Percentiles rank a stretch among this genome's conserved stretches.
Evolutionary conservation across 1,284 basidiomycete species (phyloP).

Genomic region (Earliella scabrosa): DNA sequence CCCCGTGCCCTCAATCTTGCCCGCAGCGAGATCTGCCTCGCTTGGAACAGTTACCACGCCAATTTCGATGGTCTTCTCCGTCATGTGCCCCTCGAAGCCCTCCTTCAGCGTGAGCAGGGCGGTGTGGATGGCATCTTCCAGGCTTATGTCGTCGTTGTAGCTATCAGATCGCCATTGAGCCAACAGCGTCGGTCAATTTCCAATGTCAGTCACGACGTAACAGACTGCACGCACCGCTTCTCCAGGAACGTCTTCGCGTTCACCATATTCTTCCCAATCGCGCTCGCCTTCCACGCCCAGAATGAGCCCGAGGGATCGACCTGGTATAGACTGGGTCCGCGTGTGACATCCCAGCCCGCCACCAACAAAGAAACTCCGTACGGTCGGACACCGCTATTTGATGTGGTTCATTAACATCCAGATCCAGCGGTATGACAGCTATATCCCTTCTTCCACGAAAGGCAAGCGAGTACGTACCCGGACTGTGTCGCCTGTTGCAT

Average conservation of each 20-base stretch:
- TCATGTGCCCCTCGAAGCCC: constrained; percentile 99
- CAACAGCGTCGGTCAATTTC: constrained; percentile 1
- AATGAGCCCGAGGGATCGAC: constrained; percentile 99
- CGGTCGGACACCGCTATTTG: constrained; percentile 89
- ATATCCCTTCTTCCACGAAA: constrained; percentile 6
- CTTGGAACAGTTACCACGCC: constrained; percentile 93
- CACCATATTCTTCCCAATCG: constrained; percentile 99
- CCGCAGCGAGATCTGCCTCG: constrained; percentile 73
- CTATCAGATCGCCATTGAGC: constrained; percentile 47
- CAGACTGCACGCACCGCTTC: constrained; percentile 73
- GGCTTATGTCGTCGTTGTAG: constrained; percentile 98
- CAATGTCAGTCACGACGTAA: neutral
- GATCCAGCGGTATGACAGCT: neutral
- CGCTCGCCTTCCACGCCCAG: constrained; percentile 99
- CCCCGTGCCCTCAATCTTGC: constrained; percentile 73
- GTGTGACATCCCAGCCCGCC: constrained; percentile 92
- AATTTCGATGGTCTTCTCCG: constrained; percentile 99
- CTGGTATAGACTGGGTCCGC: constrained; percentile 95
- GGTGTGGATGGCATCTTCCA: constrained; percentile 99
- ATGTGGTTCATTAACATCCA: constrained; percentile 5
- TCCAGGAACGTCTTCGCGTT: constrained; percentile 99
- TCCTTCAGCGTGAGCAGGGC: constrained; percentile 98
- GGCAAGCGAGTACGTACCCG: constrained; percentile 63
- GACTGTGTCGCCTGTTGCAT: constrained; percentile 99
- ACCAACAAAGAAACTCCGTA: constrained; percentile 97